Evolutionary conservation across 169 alveolate species (phyloP), one percentile per base, ranked within the genome.

Genomic region (Plasmodium reichenowi): DNA sequence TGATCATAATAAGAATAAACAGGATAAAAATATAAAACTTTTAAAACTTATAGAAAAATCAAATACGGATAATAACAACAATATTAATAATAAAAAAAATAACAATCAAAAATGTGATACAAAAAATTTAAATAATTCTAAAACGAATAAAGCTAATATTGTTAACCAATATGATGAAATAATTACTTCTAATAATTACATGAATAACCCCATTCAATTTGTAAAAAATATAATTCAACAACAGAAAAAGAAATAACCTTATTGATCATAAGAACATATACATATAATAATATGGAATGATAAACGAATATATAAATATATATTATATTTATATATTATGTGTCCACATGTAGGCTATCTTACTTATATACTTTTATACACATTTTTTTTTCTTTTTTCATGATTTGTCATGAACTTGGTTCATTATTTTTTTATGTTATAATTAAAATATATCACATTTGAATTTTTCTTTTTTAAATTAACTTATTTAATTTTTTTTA

Each of bases 161-260:
- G n/a, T 67, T 8, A 72, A 71, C 26, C 45, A 70, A 56, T 86
- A 86, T 56, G 92, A 86, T n/a, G 26, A 86, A 71, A 62, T 86
- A 72, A 26, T 86, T 15, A 60, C 24, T 22, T 50, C 76, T 8
- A 56, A 43, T 24, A 67, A 32, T 0, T 86, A 66, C 63, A 59
- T 86, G 29, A 58, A 86, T 24, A 72, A 86, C 26, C 92, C 92
- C 17, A 78, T 83, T 10, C 85, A 83, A 83, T 83, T 10, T 68
- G 91, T 72, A 10, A 83, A 72, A 29, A 38, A 60, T 52, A 32
- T 70, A 7, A 38, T 83, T n/a, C 70, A 67, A 56, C 68, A 32
- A 17, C 56, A 54, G 15, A 24, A 54, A 26, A 26, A 32, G 66
- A 78, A 64, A 60, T n/a, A 50, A 38, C 2, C n/a, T 38, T 38